These are phyloP conservation scores for Ustilago cynodontis DNA, from an alignment of 1,284 basidiomycete species.

Conservation along the genomic window DNA sequence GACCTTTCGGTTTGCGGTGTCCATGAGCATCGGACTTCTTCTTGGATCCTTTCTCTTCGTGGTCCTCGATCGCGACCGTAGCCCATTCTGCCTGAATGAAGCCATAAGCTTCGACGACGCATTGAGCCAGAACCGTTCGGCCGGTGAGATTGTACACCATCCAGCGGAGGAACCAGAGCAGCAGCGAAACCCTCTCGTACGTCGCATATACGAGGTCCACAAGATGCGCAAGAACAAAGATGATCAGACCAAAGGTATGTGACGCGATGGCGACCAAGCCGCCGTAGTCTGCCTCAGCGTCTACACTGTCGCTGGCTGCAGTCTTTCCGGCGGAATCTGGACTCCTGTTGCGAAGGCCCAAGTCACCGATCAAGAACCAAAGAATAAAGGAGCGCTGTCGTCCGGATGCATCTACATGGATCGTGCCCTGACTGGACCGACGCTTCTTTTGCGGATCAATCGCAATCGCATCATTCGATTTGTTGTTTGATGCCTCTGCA, in stretches of 20 bases:
- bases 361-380: conserved; percentile 61
- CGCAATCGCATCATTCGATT: not conserved
- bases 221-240: conserved; percentile 64
- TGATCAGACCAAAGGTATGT: conserved; percentile 51
- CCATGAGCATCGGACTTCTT: conserved; percentile 12
- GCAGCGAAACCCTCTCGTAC: conserved; percentile 42
- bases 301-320: not conserved
- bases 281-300: conserved; percentile 30
- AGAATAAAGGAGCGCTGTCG: conserved; percentile 52
- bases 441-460: conserved; percentile 5
- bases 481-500: not conserved
- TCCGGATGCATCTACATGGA: conserved; percentile 39
- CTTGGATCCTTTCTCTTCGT: conserved; percentile 58
- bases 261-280: conserved; percentile 24
- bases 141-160: conserved; percentile 62
- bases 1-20: conserved; percentile 46
- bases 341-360: conserved; percentile 41
- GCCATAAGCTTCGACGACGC: conserved; percentile 58
- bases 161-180: conserved; percentile 66
- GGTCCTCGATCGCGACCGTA: conserved; percentile 64
- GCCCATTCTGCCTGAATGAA: conserved; percentile 66
- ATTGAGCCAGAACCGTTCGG: conserved; percentile 62
- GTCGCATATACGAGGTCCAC: conserved; percentile 55
- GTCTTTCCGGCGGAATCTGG: not conserved
- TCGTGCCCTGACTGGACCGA: conserved; percentile 7